Evolutionary conservation across 106 monocot species (phyloP), one percentile per base, ranked within the genome.

Genomic region (Iris macrosiphon): DNA sequence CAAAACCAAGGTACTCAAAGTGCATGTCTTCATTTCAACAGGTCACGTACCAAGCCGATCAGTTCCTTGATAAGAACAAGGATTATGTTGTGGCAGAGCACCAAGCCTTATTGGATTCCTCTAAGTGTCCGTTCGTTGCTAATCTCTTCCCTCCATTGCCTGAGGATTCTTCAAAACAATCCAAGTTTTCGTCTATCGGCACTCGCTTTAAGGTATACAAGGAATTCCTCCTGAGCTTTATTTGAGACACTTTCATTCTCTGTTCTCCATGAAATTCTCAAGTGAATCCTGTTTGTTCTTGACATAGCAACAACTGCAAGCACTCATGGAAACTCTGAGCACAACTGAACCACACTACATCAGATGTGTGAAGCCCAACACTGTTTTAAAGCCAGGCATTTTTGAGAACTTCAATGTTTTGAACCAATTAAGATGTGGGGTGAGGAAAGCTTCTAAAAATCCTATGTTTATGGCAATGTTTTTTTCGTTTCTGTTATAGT

Each of bases 341-440:
- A 89, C 94, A 44, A 95, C 94, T 54, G 94, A 95, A 44, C 94
- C 94, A 27, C 94, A 95, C 61, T 95, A 95, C 61, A 95, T 95
- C 71, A 72, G 94, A 79, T 95, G 94, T 67, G 85, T 95, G 58
- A 95, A 95, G 58, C 94, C 94, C 7, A 95, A 95, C 28, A 32
- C 69, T 43, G 89, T 95, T 53, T 52, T 95, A 31, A 85, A 85
- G 60, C 94, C 94, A 6, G 63, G 76, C 29, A 95, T 95, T 47
- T 95, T 95, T 73, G 94, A 95, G 59, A 89, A 95, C 50, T 63
- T 73, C 75, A 95, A 95, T 69, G 89, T 95, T 50, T 52, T 95
- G 60, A 85, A 82, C 49, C 94, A 95, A 39, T 60, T 95, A 51
- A 81, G 94, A 89, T 89, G 94, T 37, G 94, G 94, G 58, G 94